Conservation (phyloP, 2,329 filamentous ascomycete genomes). For the Sphaerulina populicola region DNA sequence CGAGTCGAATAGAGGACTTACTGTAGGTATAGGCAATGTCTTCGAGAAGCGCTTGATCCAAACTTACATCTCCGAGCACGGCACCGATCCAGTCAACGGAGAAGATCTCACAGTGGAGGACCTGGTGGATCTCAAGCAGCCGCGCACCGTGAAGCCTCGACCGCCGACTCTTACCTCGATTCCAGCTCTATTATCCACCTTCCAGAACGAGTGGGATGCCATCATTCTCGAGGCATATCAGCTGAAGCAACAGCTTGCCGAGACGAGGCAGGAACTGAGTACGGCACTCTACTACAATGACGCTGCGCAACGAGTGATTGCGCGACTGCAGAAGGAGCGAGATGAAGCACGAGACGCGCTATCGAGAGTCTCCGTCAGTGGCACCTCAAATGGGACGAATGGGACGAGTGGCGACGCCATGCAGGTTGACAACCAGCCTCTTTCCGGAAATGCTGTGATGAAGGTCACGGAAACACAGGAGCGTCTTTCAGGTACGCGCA, state of each 20-base stretch:
- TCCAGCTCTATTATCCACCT: slow-evolving; percentile 82
- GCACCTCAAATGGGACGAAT: slow-evolving; percentile 31
- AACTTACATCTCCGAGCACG: slow-evolving; percentile 86
- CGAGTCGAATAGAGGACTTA: slow-evolving; percentile 30
- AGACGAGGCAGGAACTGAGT: slow-evolving; percentile 86
- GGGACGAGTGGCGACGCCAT: slow-evolving; percentile 67
- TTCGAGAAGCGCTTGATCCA: slow-evolving; percentile 95
- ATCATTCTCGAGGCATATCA: slow-evolving; percentile 86
- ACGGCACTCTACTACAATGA: slow-evolving; percentile 95
- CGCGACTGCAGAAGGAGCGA: slow-evolving; percentile 77
- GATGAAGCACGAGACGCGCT: slow-evolving; percentile 87
- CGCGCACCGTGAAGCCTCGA: slow-evolving; percentile 75
- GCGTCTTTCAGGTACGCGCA: slow-evolving; percentile 75
- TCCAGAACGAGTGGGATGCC: slow-evolving; percentile 98
- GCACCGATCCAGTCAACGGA: slow-evolving; percentile 82
- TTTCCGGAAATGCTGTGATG: slow-evolving; percentile 62
- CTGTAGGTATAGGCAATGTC: slow-evolving; percentile 57
- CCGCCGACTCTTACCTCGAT: slow-evolving; percentile 94
- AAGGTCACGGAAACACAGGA: slow-evolving; percentile 74
- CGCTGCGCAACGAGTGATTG: slow-evolving; percentile 91
- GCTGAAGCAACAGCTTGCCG: slow-evolving; percentile 76
- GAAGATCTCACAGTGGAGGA: slow-evolving; percentile 78
- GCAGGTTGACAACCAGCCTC: slow-evolving; percentile 74
- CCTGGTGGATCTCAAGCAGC: slow-evolving; percentile 76
- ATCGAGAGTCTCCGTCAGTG: slow-evolving; percentile 70